These are phyloP conservation scores for Rhizophagus sp. DNA, from an alignment of 192 early-diverging fungal species.

Conservation along the genomic window DNA sequence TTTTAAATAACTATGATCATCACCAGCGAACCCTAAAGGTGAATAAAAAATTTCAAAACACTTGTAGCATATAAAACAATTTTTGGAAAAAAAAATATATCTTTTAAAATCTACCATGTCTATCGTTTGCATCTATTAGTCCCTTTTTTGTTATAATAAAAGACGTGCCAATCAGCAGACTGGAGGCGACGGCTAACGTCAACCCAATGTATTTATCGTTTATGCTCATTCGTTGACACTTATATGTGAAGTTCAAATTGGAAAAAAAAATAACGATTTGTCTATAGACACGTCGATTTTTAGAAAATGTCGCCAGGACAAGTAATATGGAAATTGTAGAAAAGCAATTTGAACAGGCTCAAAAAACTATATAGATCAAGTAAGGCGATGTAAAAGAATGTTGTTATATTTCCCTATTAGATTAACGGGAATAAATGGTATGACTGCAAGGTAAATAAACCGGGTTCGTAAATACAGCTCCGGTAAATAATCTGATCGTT, in stretches of 20 bases:
- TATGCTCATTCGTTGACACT: neutral
- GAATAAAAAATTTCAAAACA: neutral
- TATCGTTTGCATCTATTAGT: conserved; percentile 73
- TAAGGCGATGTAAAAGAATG: neutral
- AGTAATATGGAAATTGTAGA: neutral
- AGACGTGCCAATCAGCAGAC: conserved; percentile 85
- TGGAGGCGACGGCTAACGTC: conserved; percentile 84
- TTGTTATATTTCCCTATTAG: neutral
- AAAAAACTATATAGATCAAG: neutral
- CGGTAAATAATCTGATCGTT: neutral
- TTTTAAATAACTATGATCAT: conserved; percentile 77
- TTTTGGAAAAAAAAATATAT: neutral
- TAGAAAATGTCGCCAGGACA: neutral
- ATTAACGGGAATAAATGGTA: neutral
- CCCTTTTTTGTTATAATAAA: conserved; percentile 96
- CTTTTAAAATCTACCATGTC: conserved; percentile 45
- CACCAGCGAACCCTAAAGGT: conserved; percentile 57
- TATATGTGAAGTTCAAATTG: neutral
- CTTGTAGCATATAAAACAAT: conserved; percentile 16
- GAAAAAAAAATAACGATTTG: neutral
- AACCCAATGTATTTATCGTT: conserved; percentile 83
- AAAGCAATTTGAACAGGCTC: neutral
- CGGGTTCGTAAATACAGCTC: neutral
- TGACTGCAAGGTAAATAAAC: neutral
- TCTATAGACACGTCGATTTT: neutral